A percentile compares a stretch with the other conserved stretches of the same genome.
Evolutionary conservation across 345 rosid genomes (phyloP).

Genomic region (Physaria fendleri): DNA sequence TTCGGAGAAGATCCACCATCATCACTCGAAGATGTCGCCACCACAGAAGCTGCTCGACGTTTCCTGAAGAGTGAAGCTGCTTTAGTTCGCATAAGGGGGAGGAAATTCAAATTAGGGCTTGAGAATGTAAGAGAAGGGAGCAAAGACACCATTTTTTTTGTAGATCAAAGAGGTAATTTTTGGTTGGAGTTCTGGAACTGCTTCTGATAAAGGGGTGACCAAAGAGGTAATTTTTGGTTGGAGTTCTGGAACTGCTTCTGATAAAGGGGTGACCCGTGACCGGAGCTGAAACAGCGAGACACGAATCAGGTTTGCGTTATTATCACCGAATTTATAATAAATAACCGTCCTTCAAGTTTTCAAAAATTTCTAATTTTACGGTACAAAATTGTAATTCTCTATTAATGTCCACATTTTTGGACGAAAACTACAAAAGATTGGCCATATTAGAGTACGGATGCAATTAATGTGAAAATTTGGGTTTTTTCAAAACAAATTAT

Average conservation of each 20-base stretch:
- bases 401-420: not conserved
- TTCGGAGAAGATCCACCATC: constrained; percentile 14
- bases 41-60: constrained; percentile 27
- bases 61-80: constrained; percentile 14
- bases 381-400: not conserved
- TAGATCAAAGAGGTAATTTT: not conserved
- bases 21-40: constrained; percentile 27
- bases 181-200: constrained; percentile 5
- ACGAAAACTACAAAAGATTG: no score
- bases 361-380: not conserved
- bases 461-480: no score
- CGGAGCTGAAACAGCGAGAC: not conserved
- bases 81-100: not conserved
- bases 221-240: not conserved
- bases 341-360: not conserved
- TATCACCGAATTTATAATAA: not conserved
- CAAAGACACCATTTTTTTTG: constrained; percentile 23
- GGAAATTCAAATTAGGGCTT: constrained; percentile 17
- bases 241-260: constrained; percentile 5
- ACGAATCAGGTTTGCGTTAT: not conserved
- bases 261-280: not conserved
- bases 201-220: not conserved
- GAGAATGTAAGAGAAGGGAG: constrained; percentile 23
- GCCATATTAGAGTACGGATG: no score
- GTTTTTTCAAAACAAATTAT: no score